phyloP scores from a whole-genome alignment of 169 alveolate species.

The Plasmodium malariae region DNA sequence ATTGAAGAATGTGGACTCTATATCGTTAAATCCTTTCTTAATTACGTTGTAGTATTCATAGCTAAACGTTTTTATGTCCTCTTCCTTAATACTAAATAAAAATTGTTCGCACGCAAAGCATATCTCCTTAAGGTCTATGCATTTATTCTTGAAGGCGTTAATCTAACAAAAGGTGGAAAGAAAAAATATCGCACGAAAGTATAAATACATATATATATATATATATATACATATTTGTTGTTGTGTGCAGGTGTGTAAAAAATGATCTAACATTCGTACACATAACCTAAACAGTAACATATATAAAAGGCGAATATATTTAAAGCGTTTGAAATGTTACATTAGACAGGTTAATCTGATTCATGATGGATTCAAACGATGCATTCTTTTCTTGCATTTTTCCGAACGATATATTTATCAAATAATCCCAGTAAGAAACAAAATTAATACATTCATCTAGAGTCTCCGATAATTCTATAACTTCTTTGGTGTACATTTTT shows the following conservation, averaged over 20 bases:
- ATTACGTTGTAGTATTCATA: constrained; percentile 66
- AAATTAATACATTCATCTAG: constrained; percentile 68
- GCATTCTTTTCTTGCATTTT: constrained; percentile 4
- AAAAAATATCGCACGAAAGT: background rate
- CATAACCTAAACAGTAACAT: no score
- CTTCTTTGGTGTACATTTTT: constrained; percentile 66
- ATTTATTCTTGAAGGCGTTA: constrained; percentile 25
- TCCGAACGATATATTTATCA: constrained; percentile 32
- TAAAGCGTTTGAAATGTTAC: no score
- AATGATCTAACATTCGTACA: no score
- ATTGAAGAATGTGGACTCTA: constrained; percentile 60
- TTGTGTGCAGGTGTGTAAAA: no score
- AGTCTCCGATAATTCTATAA: constrained; percentile 42
- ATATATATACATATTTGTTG: background rate
- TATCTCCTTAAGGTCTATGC: constrained; percentile 66
- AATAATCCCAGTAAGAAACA: constrained; percentile 70
- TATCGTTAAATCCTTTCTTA: constrained; percentile 73
- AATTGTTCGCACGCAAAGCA: constrained; percentile 73
- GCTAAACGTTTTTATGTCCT: constrained; percentile 48
- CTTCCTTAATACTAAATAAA: constrained; percentile 56
- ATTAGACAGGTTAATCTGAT: constrained; percentile 45
- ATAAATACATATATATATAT: background rate
- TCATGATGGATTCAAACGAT: constrained; percentile 28
- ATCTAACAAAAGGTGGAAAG: constrained; percentile 7
- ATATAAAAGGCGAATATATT: no score